Evolutionary conservation across 345 rosid species (phyloP).

Genomic region (Camelina laxa): DNA sequence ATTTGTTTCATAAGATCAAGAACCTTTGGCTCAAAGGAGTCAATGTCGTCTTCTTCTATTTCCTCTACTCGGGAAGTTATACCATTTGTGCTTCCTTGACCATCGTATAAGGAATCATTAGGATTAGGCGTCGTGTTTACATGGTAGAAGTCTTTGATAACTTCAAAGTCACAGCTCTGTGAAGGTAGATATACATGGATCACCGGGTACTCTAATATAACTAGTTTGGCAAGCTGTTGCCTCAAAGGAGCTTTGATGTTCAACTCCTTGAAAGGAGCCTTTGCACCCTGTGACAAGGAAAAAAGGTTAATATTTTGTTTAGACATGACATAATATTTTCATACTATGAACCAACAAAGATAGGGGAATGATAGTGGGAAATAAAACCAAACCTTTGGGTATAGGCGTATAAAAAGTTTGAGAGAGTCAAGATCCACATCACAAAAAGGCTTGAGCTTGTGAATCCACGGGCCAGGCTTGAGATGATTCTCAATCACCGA

Average conservation of each 20-base stretch:
- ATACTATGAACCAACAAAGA: conserved; percentile 1
- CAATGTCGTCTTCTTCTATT: conserved; percentile 58
- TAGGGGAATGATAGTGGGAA: background rate
- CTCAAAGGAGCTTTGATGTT: conserved; percentile 65
- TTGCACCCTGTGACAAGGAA: conserved; percentile 59
- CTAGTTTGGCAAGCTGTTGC: conserved; percentile 61
- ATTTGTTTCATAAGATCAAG: conserved; percentile 50
- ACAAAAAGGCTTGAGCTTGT: conserved; percentile 65
- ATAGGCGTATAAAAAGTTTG: conserved; percentile 64
- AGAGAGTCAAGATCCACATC: conserved; percentile 63
- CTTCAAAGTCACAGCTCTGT: conserved; percentile 62
- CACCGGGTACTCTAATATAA: conserved; percentile 82
- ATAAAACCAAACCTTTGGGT: conserved; percentile 53
- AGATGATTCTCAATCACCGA: conserved; percentile 74
- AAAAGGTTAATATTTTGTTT: background rate
- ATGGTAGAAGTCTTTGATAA: conserved; percentile 47
- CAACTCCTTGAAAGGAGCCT: conserved; percentile 66
- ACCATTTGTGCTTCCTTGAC: conserved; percentile 48
- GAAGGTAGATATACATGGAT: conserved; percentile 85
- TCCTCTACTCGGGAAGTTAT: conserved; percentile 69
- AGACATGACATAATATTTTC: background rate
- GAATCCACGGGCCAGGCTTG: conserved; percentile 77
- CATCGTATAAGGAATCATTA: conserved; percentile 40
- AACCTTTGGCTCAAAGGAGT: conserved; percentile 51
- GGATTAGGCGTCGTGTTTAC: conserved; percentile 35